Percentiles rank a stretch among this genome's conserved stretches.
phyloP scores from a whole-genome alignment of 805 yeast genomes.

The Monosporozyma aerobia region DNA sequence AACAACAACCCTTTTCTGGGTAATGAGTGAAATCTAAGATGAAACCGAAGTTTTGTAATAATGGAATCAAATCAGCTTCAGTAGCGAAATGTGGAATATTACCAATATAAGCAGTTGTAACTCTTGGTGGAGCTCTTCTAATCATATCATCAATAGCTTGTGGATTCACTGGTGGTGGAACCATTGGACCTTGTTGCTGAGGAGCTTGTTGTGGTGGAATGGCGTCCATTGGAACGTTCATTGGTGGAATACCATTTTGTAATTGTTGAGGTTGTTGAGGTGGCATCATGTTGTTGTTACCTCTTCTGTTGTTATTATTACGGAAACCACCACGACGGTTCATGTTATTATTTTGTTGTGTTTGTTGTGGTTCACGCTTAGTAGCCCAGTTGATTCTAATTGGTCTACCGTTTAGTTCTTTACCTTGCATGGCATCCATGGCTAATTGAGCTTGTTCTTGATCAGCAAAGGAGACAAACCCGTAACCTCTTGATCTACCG shows the following conservation, averaged over 20 bases:
- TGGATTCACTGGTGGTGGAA: conserved; percentile 34
- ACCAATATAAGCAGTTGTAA: conserved; percentile 77
- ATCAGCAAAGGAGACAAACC: conserved; percentile 69
- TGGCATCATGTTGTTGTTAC: conserved; percentile 13
- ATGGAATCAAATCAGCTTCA: conserved; percentile 62
- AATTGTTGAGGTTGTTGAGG: conserved; percentile 11
- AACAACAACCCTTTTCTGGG: conserved; percentile 79
- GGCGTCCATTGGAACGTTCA: not conserved
- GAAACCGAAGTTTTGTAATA: conserved; percentile 71
- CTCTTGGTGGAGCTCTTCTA: conserved; percentile 60
- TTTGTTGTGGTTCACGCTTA: conserved; percentile 42
- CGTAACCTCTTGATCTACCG: conserved; percentile 85
- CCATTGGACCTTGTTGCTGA: conserved; percentile 16
- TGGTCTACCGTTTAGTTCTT: conserved; percentile 60
- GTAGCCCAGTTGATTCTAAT: conserved; percentile 86
- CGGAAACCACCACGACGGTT: conserved; percentile 18
- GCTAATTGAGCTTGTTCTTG: conserved; percentile 68
- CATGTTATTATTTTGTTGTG: conserved; percentile 14
- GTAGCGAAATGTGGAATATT: conserved; percentile 71
- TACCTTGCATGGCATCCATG: conserved; percentile 64
- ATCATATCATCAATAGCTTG: conserved; percentile 61
- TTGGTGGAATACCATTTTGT: conserved; percentile 2
- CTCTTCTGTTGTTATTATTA: conserved; percentile 12
- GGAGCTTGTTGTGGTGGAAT: conserved; percentile 5
- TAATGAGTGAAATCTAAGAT: conserved; percentile 73